Conservation (phyloP, 805 yeast genomes). For the Kazachstania viticola region DNA sequence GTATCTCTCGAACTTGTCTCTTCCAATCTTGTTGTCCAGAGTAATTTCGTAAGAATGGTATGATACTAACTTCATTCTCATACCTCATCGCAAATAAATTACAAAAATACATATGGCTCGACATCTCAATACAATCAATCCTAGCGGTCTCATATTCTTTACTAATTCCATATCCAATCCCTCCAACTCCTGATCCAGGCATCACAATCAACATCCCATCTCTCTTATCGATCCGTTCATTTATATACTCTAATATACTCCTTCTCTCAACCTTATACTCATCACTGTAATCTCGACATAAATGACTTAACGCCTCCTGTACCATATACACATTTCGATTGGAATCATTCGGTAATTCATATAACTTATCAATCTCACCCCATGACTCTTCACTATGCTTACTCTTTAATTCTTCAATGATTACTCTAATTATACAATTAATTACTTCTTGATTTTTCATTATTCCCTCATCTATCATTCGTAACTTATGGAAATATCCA, state of each 20-base stretch:
- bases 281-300: conserved; percentile 65
- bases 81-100: conserved; percentile 43
- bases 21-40: conserved; percentile 45
- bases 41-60: conserved; percentile 53
- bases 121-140: conserved; percentile 68
- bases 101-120: conserved; percentile 64
- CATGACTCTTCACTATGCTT: neutral
- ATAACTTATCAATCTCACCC: neutral
- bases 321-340: no score
- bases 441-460: no score
- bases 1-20: conserved; percentile 40
- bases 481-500: conserved; percentile 3
- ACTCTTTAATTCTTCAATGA: no score
- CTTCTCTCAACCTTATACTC: conserved; percentile 37
- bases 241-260: conserved; percentile 45
- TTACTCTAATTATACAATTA: no score
- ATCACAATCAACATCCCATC: conserved; percentile 45
- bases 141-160: conserved; percentile 28
- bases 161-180: conserved; percentile 55
- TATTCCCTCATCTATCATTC: conserved; percentile 1
- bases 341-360: no score
- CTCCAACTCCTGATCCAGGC: conserved; percentile 86
- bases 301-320: conserved; percentile 67
- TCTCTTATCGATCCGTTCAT: conserved; percentile 28
- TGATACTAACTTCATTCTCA: conserved; percentile 15